Percentiles rank a stretch among this genome's conserved stretches.
Evolutionary conservation across 2,329 filamentous ascomycete genomes (phyloP).

Genomic region (Colletotrichum godetiae): DNA sequence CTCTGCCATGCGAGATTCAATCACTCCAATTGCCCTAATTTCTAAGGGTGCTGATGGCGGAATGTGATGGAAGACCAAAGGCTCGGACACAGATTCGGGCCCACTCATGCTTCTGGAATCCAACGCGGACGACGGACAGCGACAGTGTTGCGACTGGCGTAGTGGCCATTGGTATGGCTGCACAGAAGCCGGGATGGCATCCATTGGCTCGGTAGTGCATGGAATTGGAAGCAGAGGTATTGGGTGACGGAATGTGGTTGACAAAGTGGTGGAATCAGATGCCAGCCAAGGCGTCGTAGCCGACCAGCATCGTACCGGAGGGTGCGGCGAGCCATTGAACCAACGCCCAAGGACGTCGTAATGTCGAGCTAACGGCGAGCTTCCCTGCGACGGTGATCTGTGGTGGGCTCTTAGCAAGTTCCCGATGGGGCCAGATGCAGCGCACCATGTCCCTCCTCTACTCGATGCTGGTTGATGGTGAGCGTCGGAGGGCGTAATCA

Average conservation of each 20-base stretch:
- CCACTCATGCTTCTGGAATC: slow-evolving; percentile 9
- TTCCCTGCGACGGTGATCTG: slow-evolving; percentile 29
- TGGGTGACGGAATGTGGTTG: slow-evolving; percentile 32
- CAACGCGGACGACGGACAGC: background rate
- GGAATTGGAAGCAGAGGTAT: slow-evolving; percentile 13
- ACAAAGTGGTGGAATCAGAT: slow-evolving; percentile 23
- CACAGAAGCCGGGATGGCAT: background rate
- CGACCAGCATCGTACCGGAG: slow-evolving; percentile 14
- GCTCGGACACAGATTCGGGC: background rate
- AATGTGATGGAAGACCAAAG: slow-evolving; percentile 5
- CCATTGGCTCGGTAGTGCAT: slow-evolving; percentile 1
- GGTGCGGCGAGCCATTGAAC: slow-evolving; percentile 20
- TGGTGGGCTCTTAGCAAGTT: slow-evolving; percentile 26
- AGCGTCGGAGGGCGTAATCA: slow-evolving; percentile 12
- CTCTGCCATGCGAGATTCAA: slow-evolving; percentile 3
- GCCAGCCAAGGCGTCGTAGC: slow-evolving; percentile 29
- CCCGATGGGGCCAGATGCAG: slow-evolving; percentile 34
- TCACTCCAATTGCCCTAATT: background rate
- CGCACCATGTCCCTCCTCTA: slow-evolving; percentile 1
- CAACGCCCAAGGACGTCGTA: slow-evolving; percentile 4
- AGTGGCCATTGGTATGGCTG: background rate
- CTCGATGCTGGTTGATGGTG: slow-evolving; percentile 25
- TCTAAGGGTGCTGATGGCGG: background rate
- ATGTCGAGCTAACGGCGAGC: slow-evolving; percentile 24
- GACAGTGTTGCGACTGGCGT: background rate